These are phyloP conservation scores for Saxophila tyrrhenica DNA, from an alignment of 495 filamentous ascomycete genomes.

Conservation along the genomic window DNA sequence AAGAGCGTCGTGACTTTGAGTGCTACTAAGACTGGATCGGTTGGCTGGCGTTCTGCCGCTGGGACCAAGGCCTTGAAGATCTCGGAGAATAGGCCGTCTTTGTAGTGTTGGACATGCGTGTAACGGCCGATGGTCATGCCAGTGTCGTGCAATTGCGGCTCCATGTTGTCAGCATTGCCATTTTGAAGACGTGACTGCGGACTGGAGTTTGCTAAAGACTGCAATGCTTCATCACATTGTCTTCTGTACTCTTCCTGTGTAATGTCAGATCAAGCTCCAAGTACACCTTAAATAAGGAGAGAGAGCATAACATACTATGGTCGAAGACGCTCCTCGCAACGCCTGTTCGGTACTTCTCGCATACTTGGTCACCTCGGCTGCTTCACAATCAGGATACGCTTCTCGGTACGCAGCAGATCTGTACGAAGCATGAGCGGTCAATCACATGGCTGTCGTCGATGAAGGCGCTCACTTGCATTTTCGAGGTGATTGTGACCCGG, in stretches of 20 bases:
- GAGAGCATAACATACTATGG: conserved; percentile 1
- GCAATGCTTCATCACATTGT: not conserved
- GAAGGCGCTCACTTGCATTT: conserved; percentile 9
- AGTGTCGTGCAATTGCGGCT: conserved; percentile 6
- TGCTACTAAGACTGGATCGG: conserved; percentile 41
- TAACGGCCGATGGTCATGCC: conserved; percentile 54
- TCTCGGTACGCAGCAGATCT: conserved; percentile 12
- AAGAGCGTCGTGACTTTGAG: conserved; percentile 79
- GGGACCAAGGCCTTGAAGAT: conserved; percentile 53
- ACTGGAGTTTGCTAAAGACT: not conserved
- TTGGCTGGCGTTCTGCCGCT: conserved; percentile 16
- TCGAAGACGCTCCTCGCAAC: conserved; percentile 3
- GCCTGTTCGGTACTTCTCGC: conserved; percentile 11
- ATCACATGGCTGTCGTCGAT: too few relatives aligned
- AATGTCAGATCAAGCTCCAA: not conserved
- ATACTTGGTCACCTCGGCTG: conserved; percentile 4
- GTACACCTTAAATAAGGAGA: not conserved
- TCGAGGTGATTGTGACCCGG: conserved; percentile 1
- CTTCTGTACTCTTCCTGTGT: not conserved
- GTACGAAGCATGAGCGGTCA: not conserved
- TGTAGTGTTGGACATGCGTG: conserved; percentile 53
- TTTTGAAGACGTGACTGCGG: not conserved
- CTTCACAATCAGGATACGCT: conserved; percentile 2
- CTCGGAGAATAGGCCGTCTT: conserved; percentile 67
- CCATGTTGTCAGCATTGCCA: conserved; percentile 1